Conservation (phyloP, 345 rosid genomes). For the Excoecaria agallocha region DNA sequence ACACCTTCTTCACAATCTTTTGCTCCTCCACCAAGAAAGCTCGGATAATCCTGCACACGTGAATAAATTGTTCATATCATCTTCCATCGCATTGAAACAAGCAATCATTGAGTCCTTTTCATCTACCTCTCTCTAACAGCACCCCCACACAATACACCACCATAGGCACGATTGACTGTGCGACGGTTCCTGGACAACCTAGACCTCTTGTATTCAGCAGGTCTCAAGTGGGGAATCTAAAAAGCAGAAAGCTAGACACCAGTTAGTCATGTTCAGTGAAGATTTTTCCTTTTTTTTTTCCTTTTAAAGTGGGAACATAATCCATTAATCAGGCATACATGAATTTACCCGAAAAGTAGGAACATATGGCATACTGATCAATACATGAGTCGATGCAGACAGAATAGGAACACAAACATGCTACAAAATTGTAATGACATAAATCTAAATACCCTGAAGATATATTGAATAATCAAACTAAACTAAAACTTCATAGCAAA, state of each 20-base stretch:
- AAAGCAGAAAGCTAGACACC: neutral
- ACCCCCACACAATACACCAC: constrained; percentile 67
- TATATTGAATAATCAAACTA: neutral
- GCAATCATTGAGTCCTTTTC: neutral
- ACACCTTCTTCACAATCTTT: constrained; percentile 22
- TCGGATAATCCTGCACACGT: constrained; percentile 16
- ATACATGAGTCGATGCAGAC: neutral
- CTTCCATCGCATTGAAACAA: neutral
- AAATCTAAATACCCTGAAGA: neutral
- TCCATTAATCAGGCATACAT: neutral
- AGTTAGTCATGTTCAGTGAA: neutral
- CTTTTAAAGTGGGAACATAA: neutral
- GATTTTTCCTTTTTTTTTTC: too few species aligned
- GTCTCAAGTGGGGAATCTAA: constrained; percentile 86
- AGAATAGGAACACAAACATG: neutral
- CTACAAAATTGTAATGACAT: neutral
- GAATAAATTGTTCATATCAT: neutral
- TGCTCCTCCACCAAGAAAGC: constrained; percentile 25
- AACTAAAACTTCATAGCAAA: neutral
- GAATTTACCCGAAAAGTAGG: neutral
- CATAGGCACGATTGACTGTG: constrained; percentile 85
- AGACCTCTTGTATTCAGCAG: constrained; percentile 82
- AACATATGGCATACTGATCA: neutral
- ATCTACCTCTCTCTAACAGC: constrained; percentile 71
- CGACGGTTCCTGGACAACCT: constrained; percentile 63